Evolutionary conservation across 441 rosid species (phyloP), one percentile per base, ranked within the genome.

Genomic region (Gossypium gossypioides): DNA sequence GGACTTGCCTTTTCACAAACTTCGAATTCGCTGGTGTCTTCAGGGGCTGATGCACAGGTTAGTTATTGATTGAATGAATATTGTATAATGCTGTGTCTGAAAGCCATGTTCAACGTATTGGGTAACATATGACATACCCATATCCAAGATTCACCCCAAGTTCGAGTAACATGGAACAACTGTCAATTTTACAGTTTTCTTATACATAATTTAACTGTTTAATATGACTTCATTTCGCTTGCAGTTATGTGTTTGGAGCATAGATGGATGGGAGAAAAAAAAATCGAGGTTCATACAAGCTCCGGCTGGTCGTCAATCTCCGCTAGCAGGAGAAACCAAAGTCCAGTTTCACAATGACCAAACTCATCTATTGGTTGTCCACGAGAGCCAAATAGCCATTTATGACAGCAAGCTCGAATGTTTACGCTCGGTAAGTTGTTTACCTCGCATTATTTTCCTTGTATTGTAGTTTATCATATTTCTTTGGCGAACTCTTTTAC

Each of bases 31-130:
- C 80, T 89, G 46, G 91, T 91, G 40, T 91, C 96, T 54, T 89
- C 93, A 18, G 96, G 93, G 68, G 93, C 90, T 62, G 97, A 89
- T 85, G 87, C 93, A 3, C 96, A 88, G 88, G 97, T 91, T 42
- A 72, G 58, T 72, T 25, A 3, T 13, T 37, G 51, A 40, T 22
- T 13, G 54, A 22, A 40, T 70, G 44, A 2, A 27, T 68, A 46
- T 21, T 0, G 16, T 37, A 42, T 64, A 29, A 64, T 24, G 8
- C 57, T 2, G 42, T 37, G 42, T 37, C 42, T 37, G 10, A 7
- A 7, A 37, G 42, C 42, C 42, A 37, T 55, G 59, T 55, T 10
- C 27, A 12, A 55, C 27, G 12, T 9, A 19, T 55, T 55, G 13
- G 4, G 4, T 19, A 34, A 6, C 40, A 34, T 55, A 0, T n/a